These are phyloP conservation scores for Penicillium paradoxum DNA, from an alignment of 495 filamentous ascomycete species.

Conservation along the genomic window DNA sequence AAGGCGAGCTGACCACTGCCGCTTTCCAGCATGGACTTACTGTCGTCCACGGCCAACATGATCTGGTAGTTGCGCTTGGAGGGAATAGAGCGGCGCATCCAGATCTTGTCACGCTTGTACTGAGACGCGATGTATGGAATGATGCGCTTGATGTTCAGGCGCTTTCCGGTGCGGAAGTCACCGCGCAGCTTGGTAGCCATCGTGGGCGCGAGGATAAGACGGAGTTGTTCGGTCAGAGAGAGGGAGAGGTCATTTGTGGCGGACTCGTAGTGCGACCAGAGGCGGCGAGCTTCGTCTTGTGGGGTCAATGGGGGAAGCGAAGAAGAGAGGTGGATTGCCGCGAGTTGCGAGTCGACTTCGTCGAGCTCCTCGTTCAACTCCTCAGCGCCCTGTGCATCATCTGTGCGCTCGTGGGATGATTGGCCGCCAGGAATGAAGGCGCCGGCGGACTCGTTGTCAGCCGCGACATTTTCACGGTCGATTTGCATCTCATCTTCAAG, in stretches of 20 bases:
- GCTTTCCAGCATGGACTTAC: conserved; percentile 81
- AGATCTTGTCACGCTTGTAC: conserved; percentile 99
- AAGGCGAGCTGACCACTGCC: conserved; percentile 69
- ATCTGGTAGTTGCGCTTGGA: conserved; percentile 94
- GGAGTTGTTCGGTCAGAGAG: conserved; percentile 84
- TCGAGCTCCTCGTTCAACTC: conserved; percentile 58
- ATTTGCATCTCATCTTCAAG: conserved; percentile 46
- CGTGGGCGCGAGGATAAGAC: conserved; percentile 90
- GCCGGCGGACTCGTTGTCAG: conserved; percentile 39
- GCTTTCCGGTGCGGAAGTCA: conserved; percentile 95
- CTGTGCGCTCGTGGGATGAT: conserved; percentile 30
- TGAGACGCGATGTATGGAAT: conserved; percentile 96
- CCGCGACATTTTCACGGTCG: conserved; percentile 31
- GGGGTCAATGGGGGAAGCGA: conserved; percentile 38
- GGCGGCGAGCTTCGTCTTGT: conserved; percentile 60
- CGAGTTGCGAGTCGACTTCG: conserved; percentile 67
- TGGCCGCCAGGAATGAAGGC: conserved; percentile 39
- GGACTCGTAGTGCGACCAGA: conserved; percentile 82
- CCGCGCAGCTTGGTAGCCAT: conserved; percentile 94
- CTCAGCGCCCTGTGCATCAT: conserved; percentile 32
- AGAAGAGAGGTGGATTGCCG: conserved; percentile 62
- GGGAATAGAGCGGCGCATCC: conserved; percentile 90
- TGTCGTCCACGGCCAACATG: conserved; percentile 94
- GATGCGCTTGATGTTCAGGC: conserved; percentile 97
- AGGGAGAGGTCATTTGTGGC: conserved; percentile 81